These are phyloP conservation scores for Zygnema cylindricum DNA, from an alignment of 139 green algal species.

Conservation along the genomic window DNA sequence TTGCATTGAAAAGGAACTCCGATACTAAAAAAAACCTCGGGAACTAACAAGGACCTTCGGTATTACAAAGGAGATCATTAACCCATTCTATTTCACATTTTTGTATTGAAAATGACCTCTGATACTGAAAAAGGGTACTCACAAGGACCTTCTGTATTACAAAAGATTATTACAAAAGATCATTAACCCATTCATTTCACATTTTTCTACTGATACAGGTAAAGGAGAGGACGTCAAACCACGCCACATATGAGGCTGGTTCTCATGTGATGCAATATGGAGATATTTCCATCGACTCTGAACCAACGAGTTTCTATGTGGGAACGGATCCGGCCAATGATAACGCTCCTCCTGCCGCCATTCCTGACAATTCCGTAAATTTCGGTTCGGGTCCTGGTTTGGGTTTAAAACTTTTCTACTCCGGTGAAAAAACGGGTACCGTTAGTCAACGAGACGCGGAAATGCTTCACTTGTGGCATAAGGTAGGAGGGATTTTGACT, in stretches of 20 bases:
- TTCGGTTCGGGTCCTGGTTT: not conserved
- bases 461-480: constrained; percentile 74
- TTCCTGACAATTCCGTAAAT: not conserved
- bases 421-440: not conserved
- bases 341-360: not conserved
- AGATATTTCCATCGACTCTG: constrained; percentile 71
- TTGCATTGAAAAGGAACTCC: too few relatives aligned
- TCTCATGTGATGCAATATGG: constrained; percentile 87
- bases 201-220: constrained; percentile 61
- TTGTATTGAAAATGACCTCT: too few relatives aligned
- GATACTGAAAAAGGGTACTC: constrained; percentile 82
- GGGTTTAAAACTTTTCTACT: constrained; percentile 7
- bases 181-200: not conserved
- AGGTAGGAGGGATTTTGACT: constrained; percentile 34
- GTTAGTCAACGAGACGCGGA: constrained; percentile 86
- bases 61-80: too few relatives aligned
- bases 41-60: too few relatives aligned
- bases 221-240: constrained; percentile 76
- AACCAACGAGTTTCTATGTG: constrained; percentile 77
- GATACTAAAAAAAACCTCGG: too few relatives aligned
- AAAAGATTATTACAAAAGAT: constrained; percentile 48
- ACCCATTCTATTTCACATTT: too few relatives aligned
- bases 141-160: constrained; percentile 74
- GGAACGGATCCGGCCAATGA: constrained; percentile 61
- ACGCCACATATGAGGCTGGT: constrained; percentile 80